Percentiles rank a stretch among this genome's conserved stretches.
These are phyloP conservation scores for Scutellaria galericulata DNA, from an alignment of 257 asterid genomes.

Conservation along the genomic window DNA sequence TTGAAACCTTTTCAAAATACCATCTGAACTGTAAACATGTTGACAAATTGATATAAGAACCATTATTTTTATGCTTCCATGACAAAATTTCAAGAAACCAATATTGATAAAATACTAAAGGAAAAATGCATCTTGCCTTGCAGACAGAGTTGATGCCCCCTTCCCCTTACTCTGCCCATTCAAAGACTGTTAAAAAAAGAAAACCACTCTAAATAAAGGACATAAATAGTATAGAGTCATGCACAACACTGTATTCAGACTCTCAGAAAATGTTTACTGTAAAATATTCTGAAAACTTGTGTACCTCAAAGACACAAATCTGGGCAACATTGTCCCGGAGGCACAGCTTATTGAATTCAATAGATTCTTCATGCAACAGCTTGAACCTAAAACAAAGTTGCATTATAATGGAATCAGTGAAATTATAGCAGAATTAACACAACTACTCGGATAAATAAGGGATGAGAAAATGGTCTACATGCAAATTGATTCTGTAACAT, in stretches of 20 bases:
- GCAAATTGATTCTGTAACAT: constrained; percentile 3
- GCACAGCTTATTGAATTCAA: constrained; percentile 76
- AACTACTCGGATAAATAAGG: constrained; percentile 2
- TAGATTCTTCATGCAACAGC: constrained; percentile 83
- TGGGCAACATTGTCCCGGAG: constrained; percentile 98
- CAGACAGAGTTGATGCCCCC: constrained; percentile 46
- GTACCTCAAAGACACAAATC: constrained; percentile 93
- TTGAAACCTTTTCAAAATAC: neutral
- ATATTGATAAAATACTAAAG: constrained; percentile 3
- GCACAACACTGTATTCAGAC: constrained; percentile 20
- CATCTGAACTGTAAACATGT: neutral
- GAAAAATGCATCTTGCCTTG: constrained; percentile 51
- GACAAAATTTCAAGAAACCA: constrained; percentile 27
- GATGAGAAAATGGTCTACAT: neutral
- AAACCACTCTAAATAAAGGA: constrained; percentile 28
- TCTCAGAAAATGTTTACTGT: constrained; percentile 22
- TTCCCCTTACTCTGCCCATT: constrained; percentile 39
- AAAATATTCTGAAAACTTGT: constrained; percentile 27
- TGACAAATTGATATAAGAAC: neutral
- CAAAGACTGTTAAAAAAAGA: constrained; percentile 57
- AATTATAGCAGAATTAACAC: too few relatives aligned
- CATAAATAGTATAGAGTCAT: constrained; percentile 1
- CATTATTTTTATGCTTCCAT: neutral
- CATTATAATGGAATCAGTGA: neutral
- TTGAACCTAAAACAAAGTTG: constrained; percentile 67